These are phyloP conservation scores for Pythium rhizo-oryzae DNA, from an alignment of 352 stramenopile genomes.

Conservation along the genomic window DNA sequence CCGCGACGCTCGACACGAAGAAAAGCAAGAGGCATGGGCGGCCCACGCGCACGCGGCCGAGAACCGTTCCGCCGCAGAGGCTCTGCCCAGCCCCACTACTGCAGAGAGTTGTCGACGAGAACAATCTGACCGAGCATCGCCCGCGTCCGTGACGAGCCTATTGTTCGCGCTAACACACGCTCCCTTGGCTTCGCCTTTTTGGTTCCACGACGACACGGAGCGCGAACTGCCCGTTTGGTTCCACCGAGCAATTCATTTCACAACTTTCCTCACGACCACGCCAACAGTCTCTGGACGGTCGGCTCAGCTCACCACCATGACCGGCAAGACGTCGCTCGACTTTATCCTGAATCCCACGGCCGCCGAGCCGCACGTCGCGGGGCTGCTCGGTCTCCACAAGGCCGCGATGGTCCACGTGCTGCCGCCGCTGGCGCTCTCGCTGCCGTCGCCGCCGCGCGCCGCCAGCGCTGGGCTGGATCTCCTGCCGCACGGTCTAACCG, in stretches of 20 bases:
- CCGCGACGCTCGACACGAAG: constrained; percentile 9
- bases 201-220: neutral
- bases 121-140: neutral
- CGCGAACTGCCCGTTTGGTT: too few relatives aligned
- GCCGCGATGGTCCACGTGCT: constrained; percentile 8
- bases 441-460: neutral
- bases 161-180: too few relatives aligned
- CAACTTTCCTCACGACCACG: neutral
- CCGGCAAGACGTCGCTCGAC: constrained; percentile 21
- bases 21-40: constrained; percentile 9
- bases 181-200: neutral
- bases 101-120: neutral
- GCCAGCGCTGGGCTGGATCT: neutral
- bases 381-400: constrained; percentile 23
- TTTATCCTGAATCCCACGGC: constrained; percentile 27
- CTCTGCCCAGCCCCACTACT: too few relatives aligned
- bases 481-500: neutral
- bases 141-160: neutral
- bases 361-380: constrained; percentile 8
- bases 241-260: neutral
- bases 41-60: neutral
- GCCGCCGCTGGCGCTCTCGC: neutral
- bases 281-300: too few relatives aligned
- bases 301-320: constrained; percentile 11
- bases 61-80: neutral